Evolutionary conservation across 2,329 filamentous ascomycete species (phyloP).

Genomic region (Mycogone perniciosa): DNA sequence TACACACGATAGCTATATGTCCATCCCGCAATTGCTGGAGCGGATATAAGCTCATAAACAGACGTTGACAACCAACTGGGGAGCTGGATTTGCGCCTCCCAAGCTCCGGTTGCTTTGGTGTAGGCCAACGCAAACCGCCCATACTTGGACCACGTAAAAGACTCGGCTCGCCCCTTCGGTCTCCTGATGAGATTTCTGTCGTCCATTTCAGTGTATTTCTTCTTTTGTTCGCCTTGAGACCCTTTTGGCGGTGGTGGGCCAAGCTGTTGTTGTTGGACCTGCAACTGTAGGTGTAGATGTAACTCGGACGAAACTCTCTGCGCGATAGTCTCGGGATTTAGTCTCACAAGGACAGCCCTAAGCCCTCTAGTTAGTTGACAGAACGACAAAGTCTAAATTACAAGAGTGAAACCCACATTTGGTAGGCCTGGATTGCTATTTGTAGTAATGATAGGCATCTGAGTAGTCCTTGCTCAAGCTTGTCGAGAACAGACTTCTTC

Average conservation of each 20-base stretch:
- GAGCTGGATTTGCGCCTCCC: constrained; percentile 18
- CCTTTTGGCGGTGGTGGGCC: neutral
- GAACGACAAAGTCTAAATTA: neutral
- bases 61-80: constrained; percentile 21
- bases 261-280: neutral
- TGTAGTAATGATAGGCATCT: constrained; percentile 15
- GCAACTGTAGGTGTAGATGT: constrained; percentile 9
- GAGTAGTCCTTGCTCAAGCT: constrained; percentile 14
- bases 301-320: neutral
- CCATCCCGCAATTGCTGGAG: constrained; percentile 15
- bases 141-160: constrained; percentile 7
- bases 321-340: constrained; percentile 15
- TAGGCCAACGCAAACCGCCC: constrained; percentile 14
- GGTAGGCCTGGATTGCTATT: constrained; percentile 15
- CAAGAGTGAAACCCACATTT: constrained; percentile 15
- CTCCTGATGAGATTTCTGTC: neutral
- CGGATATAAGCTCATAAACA: constrained; percentile 15
- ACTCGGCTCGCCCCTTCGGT: neutral
- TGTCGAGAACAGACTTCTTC: constrained; percentile 16
- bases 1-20: constrained; percentile 19
- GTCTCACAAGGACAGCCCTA: constrained; percentile 16
- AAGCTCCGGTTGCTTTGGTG: constrained; percentile 10
- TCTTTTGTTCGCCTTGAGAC: neutral
- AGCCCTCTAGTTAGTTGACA: neutral
- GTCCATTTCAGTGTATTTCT: neutral